Percentiles rank a stretch among this genome's conserved stretches.
phyloP scores from a whole-genome alignment of 257 asterid genomes.

The Rubia yunnanensis region DNA sequence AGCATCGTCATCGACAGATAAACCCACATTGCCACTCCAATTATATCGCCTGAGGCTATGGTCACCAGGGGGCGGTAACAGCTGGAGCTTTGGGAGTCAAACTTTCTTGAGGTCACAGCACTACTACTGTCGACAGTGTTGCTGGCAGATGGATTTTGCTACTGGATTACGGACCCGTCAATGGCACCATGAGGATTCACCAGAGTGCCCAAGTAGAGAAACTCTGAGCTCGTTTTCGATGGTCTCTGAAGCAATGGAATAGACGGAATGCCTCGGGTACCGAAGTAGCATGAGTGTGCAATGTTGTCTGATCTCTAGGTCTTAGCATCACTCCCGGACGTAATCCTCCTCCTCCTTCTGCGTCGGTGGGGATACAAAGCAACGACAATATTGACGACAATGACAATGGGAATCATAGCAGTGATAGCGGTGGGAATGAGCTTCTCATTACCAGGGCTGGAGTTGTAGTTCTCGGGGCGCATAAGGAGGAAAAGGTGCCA shows the following conservation, averaged over 20 bases:
- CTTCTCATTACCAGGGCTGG: conserved; percentile 42
- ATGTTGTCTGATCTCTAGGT: conserved; percentile 52
- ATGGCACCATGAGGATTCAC: conserved; percentile 56
- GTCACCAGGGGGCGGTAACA: conserved; percentile 56
- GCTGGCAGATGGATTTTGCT: conserved; percentile 14
- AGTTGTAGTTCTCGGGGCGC: conserved; percentile 36
- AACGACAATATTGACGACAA: conserved; percentile 42
- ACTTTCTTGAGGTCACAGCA: conserved; percentile 31
- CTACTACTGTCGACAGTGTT: conserved; percentile 9
- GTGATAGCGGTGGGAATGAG: conserved; percentile 52
- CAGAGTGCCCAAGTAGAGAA: conserved; percentile 79
- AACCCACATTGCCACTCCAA: conserved; percentile 29
- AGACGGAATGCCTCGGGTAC: background rate
- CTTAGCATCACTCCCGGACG: conserved; percentile 28
- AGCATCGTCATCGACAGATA: conserved; percentile 42
- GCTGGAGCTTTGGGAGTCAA: conserved; percentile 92
- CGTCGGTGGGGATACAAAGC: conserved; percentile 49
- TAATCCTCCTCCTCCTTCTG: conserved; percentile 16
- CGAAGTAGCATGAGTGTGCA: conserved; percentile 18
- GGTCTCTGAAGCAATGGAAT: conserved; percentile 79
- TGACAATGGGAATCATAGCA: conserved; percentile 46
- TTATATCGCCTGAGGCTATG: conserved; percentile 25
- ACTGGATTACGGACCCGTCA: conserved; percentile 12
- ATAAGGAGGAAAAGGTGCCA: conserved; percentile 47
- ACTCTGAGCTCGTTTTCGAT: conserved; percentile 83